Conservation (phyloP, 306 rosid genomes). For the Cyamopsis tetragonoloba region DNA sequence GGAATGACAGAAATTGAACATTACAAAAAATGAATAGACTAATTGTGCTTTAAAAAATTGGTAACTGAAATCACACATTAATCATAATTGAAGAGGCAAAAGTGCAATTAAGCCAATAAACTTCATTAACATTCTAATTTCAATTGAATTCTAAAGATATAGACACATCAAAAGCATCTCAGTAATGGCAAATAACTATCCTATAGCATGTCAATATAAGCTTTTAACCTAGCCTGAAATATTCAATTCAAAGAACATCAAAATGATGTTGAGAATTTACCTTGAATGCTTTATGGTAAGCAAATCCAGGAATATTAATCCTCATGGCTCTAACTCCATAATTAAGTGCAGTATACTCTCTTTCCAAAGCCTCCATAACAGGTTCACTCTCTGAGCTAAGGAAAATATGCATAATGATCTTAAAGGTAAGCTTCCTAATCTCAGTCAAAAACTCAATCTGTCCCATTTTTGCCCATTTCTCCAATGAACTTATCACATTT, state of each 20-base stretch:
- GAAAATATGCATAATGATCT: conserved; percentile 76
- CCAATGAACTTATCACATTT: conserved; percentile 44
- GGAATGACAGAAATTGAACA: too few species aligned
- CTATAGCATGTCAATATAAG: neutral
- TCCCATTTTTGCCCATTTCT: conserved; percentile 69
- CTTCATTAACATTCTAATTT: neutral
- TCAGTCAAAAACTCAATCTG: conserved; percentile 67
- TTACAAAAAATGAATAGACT: too few species aligned
- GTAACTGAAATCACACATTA: too few species aligned
- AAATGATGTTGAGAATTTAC: conserved; percentile 25
- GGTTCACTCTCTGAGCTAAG: conserved; percentile 71
- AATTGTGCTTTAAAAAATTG: too few species aligned
- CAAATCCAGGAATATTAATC: conserved; percentile 85
- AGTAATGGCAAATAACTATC: neutral
- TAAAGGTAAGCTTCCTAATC: conserved; percentile 66
- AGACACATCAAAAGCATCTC: neutral
- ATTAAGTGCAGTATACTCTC: conserved; percentile 68
- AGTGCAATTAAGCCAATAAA: too few species aligned
- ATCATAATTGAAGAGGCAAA: too few species aligned
- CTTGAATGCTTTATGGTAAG: conserved; percentile 75
- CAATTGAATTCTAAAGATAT: neutral
- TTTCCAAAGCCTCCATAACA: conserved; percentile 67
- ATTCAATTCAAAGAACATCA: neutral
- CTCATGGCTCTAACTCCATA: conserved; percentile 85
- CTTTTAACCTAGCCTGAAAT: neutral